These are phyloP conservation scores for Chlorociboria aeruginascens DNA, from an alignment of 495 filamentous ascomycete genomes.

Conservation along the genomic window DNA sequence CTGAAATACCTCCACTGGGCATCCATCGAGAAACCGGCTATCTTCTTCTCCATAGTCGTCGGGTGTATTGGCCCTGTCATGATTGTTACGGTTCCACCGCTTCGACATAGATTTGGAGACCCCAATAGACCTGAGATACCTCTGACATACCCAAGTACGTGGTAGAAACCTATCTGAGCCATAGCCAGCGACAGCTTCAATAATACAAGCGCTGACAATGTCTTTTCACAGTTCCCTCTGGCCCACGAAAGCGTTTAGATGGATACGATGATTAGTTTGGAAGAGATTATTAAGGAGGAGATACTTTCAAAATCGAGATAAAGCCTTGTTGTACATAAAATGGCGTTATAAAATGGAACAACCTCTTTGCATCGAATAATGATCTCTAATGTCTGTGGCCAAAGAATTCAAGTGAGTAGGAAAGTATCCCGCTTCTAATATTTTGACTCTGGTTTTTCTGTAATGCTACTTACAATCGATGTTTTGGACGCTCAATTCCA, in stretches of 20 bases:
- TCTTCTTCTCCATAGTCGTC: slow-evolving; percentile 72
- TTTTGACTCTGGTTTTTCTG: too few relatives aligned
- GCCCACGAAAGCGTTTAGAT: slow-evolving; percentile 14
- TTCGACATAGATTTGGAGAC: slow-evolving; percentile 59
- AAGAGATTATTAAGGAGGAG: neutral
- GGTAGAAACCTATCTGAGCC: too few relatives aligned
- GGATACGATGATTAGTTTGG: slow-evolving; percentile 17
- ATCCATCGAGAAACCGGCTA: slow-evolving; percentile 71
- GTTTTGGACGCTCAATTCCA: too few relatives aligned
- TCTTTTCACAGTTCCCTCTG: slow-evolving; percentile 11
- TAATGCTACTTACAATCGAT: too few relatives aligned
- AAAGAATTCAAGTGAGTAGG: too few relatives aligned
- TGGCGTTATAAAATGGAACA: slow-evolving; percentile 6
- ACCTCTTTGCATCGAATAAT: neutral
- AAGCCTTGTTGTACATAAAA: slow-evolving; percentile 2
- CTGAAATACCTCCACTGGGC: slow-evolving; percentile 79
- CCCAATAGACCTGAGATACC: slow-evolving; percentile 55
- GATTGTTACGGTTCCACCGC: slow-evolving; percentile 54
- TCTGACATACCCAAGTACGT: slow-evolving; percentile 75
- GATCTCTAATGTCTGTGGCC: too few relatives aligned
- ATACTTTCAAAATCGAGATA: neutral
- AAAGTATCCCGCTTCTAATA: too few relatives aligned
- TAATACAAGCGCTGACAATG: neutral
- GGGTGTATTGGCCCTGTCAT: slow-evolving; percentile 59
- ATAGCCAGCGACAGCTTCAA: neutral